Evolutionary conservation across 1,284 basidiomycete genomes (phyloP), one percentile per base, ranked within the genome.

Genomic region (Coniferiporia sulphurascens): DNA sequence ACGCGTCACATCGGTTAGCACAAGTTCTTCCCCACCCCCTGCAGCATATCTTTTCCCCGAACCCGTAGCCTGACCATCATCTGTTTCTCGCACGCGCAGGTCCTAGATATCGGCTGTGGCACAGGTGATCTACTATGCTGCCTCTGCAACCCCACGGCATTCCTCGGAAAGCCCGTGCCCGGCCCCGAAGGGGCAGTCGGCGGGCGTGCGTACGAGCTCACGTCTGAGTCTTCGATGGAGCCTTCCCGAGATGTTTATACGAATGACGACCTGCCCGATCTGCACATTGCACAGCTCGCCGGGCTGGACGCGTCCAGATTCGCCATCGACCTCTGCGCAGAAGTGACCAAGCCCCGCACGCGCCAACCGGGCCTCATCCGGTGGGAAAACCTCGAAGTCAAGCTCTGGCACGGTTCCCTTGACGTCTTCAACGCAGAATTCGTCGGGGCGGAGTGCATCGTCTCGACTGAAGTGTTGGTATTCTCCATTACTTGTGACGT

Each of bases 371-470:
- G 59, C 41, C 56, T 65, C 44, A 52, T 70, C 7, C 79, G 94
- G 45, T 97, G 92, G 90, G 87, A 93, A 63, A 75, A 82, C 3
- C 72, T 95, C 27, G 75, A 81, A 8, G 84, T 85, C 4, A 81
- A 87, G 65, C 71, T 97, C 1, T 97, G 90, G 89, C 78, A 89
- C 48, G 95, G 95, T 7, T 87, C 86, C 0, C 76, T 98, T 48
- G 84, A 92, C 69, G 76, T 76, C 7, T 78, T 89, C 66, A 97
- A 97, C 67, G 76, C 84, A 22, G 79, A 82, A 45, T 87, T 98
- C 64, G 78, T 84, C 19, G 82, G 79, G 49, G 80, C 84, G 19
- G 93, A 97, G 62, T 94, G 92, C 62, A 89, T 97, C 63, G 83
- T 94, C 22, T 84, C 87, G 17, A 87, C 86, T 5, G 95, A 98